Conservation (phyloP, 2,329 filamentous ascomycete species). For the Emergomyces pasteurianus region DNA sequence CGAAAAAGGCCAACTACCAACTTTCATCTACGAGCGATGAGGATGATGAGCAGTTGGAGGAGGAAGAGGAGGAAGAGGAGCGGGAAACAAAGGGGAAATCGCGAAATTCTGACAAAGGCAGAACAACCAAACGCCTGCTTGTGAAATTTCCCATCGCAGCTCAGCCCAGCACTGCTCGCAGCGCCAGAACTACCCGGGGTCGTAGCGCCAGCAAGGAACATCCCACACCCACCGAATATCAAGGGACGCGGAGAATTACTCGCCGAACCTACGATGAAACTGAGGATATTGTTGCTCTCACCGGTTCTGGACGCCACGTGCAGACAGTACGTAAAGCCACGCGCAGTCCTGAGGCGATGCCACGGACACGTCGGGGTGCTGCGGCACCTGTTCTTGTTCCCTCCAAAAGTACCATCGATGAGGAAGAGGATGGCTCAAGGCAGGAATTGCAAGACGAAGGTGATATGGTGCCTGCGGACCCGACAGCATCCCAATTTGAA, state of each 20-base stretch:
- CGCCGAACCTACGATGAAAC: slow-evolving; percentile 47
- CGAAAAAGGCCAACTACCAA: slow-evolving; percentile 45
- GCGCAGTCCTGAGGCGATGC: slow-evolving; percentile 32
- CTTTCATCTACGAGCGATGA: slow-evolving; percentile 37
- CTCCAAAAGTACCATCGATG: slow-evolving; percentile 41
- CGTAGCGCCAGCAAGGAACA: slow-evolving; percentile 19
- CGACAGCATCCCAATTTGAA: slow-evolving; percentile 27
- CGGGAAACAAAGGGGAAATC: slow-evolving; percentile 15
- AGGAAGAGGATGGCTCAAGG: slow-evolving; percentile 37
- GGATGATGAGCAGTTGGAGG: slow-evolving; percentile 17
- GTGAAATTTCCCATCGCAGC: background rate
- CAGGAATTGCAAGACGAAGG: slow-evolving; percentile 14
- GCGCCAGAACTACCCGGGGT: slow-evolving; percentile 16
- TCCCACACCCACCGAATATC: slow-evolving; percentile 6
- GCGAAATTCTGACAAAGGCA: slow-evolving; percentile 17
- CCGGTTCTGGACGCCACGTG: slow-evolving; percentile 47
- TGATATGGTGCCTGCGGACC: slow-evolving; percentile 12
- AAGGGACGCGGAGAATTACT: slow-evolving; percentile 40
- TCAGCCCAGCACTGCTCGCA: slow-evolving; percentile 12
- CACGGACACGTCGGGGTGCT: slow-evolving; percentile 3
- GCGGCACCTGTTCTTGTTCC: slow-evolving; percentile 14
- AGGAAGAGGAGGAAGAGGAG: slow-evolving; percentile 15
- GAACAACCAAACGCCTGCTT: background rate
- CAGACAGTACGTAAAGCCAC: slow-evolving; percentile 43
- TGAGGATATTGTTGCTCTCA: slow-evolving; percentile 45